A percentile compares a stretch with the other conserved stretches of the same genome.
Evolutionary conservation across 73 alveolate species (phyloP).

Genomic region (Tetrahymena malaccensis): DNA sequence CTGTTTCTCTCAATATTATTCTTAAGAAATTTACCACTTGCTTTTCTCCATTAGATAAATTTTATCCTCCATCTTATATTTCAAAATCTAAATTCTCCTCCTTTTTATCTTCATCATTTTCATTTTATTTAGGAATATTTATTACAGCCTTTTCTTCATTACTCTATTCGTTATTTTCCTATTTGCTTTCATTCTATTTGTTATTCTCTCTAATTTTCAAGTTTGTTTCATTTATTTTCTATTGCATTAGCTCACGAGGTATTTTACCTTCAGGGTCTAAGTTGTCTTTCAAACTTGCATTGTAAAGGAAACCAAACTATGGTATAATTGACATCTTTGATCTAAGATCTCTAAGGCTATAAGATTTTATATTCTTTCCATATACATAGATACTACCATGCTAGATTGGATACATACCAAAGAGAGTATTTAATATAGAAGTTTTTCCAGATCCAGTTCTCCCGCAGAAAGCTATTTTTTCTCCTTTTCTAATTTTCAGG

Average conservation of each 20-base stretch:
- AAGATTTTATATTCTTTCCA: constrained; percentile 46
- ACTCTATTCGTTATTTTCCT: neutral
- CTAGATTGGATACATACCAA: constrained; percentile 60
- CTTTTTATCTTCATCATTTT: constrained; percentile 1
- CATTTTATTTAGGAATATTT: neutral
- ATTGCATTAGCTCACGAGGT: neutral
- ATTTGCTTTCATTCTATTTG: neutral
- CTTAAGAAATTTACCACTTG: constrained; percentile 64
- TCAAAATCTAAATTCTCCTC: constrained; percentile 36
- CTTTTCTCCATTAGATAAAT: constrained; percentile 68
- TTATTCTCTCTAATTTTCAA: neutral
- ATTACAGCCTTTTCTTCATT: neutral
- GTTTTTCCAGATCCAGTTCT: constrained; percentile 90
- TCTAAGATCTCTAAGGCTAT: constrained; percentile 56
- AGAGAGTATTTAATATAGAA: constrained; percentile 59
- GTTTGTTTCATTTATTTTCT: neutral
- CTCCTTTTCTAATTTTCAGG: constrained; percentile 28
- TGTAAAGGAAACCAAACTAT: constrained; percentile 41
- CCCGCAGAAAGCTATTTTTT: constrained; percentile 74
- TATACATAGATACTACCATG: constrained; percentile 41
- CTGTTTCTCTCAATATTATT: constrained; percentile 53
- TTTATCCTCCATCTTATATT: constrained; percentile 59
- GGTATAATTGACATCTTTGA: constrained; percentile 62
- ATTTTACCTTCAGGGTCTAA: constrained; percentile 8
- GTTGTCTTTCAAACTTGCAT: constrained; percentile 22